Base-by-base conservation (phyloP, 805 yeast genomes). In the Candida berthetii region DNA sequence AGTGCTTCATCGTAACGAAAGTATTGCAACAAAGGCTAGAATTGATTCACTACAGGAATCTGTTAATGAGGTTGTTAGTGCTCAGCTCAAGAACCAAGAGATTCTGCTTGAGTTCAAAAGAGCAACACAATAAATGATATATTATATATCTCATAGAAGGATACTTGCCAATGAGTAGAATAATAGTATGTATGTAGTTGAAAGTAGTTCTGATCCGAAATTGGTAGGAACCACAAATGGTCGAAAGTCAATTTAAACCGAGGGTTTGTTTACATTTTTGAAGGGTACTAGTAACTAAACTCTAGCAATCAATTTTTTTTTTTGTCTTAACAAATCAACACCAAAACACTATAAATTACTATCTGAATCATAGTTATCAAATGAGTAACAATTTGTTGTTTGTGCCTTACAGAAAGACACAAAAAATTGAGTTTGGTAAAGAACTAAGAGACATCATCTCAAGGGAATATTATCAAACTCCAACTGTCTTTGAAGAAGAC, bases 321-420 rank as follows among this genome's bases (percentile, higher is more conserved):
- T 27, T 27, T 27, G 6, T 22, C 6, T 22, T 7, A 22, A 22
- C 6, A 8, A 7, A 22, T 22, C 6, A 22, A 22, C 24, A 22
- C 24, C 8, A n/a, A n/a, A n/a, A n/a, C n/a, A n/a, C n/a, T n/a
- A n/a, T n/a, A n/a, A n/a, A n/a, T n/a, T n/a, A n/a, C n/a, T n/a
- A n/a, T n/a, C n/a, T n/a, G n/a, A n/a, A 15, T 15, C 3, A n/a
- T 16, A 16, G 6, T 36, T 7, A 5, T 7, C 15, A 7, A 17
- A 52, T 53, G 57, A 45, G 42, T 20, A 36, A 59, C 13, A 76
- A 77, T 44, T 56, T 80, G 32, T 54, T 79, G 15, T 65, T 64
- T 43, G 61, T 81, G 3, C 84, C 85, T 0, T 64, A 71, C 17
- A 63, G 82, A 37, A 64, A 67, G 41, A 69, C 83, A 0, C 57